A percentile compares a stretch with the other conserved stretches of the same genome.
These are phyloP conservation scores for Cladosporium phlei DNA, from an alignment of 2,329 filamentous ascomycete species.

Conservation along the genomic window DNA sequence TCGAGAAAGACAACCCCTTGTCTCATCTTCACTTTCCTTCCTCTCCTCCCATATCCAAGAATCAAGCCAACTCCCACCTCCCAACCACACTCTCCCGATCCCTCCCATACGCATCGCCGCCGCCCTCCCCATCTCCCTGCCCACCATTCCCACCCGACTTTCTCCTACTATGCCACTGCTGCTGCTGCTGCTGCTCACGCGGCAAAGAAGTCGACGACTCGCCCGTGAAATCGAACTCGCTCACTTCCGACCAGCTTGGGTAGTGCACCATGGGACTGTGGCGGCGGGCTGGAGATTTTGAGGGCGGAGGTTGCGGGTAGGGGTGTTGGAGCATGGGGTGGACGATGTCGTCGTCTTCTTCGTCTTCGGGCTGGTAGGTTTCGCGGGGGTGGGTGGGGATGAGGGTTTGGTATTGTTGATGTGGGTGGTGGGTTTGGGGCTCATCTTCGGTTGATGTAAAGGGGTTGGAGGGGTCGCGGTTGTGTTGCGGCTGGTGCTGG, in stretches of 20 bases:
- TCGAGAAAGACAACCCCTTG: too few relatives aligned
- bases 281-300: conserved; percentile 4
- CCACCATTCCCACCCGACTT: neutral
- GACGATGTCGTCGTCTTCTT: conserved; percentile 14
- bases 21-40: too few relatives aligned
- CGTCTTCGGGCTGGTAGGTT: neutral
- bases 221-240: conserved; percentile 15
- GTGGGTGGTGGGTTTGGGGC: neutral
- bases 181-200: neutral
- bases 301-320: too few relatives aligned
- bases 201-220: too few relatives aligned
- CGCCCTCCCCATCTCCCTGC: too few relatives aligned
- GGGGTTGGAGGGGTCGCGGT: conserved; percentile 9
- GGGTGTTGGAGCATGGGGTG: conserved; percentile 13
- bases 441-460: conserved; percentile 15
- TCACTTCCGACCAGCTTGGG: conserved; percentile 14
- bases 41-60: too few relatives aligned
- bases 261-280: conserved; percentile 15
- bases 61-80: conserved; percentile 11
- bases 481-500: neutral
- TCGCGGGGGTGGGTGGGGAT: too few relatives aligned
- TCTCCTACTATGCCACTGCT: too few relatives aligned
- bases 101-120: conserved; percentile 4
- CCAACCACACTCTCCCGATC: conserved; percentile 13
- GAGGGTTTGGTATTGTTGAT: too few relatives aligned